Base-by-base conservation (phyloP, 768 basidiomycete species). In the Amanita rubescens region DNA sequence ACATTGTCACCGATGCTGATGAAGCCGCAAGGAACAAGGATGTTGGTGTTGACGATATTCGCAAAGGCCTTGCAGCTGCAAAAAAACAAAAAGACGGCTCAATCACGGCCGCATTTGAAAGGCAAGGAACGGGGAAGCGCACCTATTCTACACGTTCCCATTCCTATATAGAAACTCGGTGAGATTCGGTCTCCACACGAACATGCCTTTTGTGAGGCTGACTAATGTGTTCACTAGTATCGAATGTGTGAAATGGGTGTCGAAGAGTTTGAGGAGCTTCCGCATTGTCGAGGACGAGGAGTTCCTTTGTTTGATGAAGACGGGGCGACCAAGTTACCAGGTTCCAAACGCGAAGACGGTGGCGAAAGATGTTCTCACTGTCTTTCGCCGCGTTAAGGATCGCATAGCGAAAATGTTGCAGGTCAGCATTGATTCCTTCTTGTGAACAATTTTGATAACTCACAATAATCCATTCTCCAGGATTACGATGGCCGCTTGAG, bases 141-240 rank as follows among this genome's bases (percentile, higher is more conserved):
- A 65, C 61, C 0, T 74, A 67, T 58, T 68, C 66, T 1, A 62
- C 65, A 51, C 24, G 52, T 11, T 59, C 59, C 25, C 66, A 67
- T 49, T 64, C 62, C 17, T 61, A 56, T 35, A 42, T 55, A 0
- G 60, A 68, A 41, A 59, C 58, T 41, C 50, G 53, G 69, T 69
- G 39, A 38, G 62, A 54, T 10, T 20, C 3, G 44, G 5, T 30
- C 4, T 24, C 12, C 19, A 51, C 54, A 30, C n/a, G n/a, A n/a
- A n/a, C n/a, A n/a, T n/a, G 30, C 25, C 27, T 3, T 30, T 37
- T 33, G 19, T 24, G 19, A 30, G 19, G 15, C 6, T 56, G 37
- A 46, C 33, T 49, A 20, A 54, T 24, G 19, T 17, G 27, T n/a
- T n/a, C n/a, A 9, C 49, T 56, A 35, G 69, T 22, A 67, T 61